Evolutionary conservation across 805 yeast species (phyloP), one percentile per base, ranked within the genome.

Genomic region (Spencermartinsiella europaea): DNA sequence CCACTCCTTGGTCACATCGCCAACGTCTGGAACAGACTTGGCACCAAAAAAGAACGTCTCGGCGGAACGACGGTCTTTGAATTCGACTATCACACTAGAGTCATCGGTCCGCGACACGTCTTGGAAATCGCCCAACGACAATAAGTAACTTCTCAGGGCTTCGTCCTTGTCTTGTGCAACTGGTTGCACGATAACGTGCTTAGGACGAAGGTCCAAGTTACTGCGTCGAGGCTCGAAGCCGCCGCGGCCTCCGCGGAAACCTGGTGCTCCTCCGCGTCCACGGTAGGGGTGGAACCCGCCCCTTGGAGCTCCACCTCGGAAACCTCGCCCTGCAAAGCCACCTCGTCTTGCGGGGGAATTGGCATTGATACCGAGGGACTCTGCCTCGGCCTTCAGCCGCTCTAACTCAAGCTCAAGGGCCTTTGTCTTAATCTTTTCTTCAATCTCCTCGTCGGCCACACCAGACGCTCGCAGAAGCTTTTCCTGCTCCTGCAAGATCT

Each of bases 141-240:
- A 56, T 14, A 70, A 53, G 38, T 56, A 53, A 15, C 59, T 51
- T 28, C 63, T 51, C 20, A 69, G 53, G 8, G 59, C 54, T 47
- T 68, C 74, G 42, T 65, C 66, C 28, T 53, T 54, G 15, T 57
- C 62, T 14, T 52, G 50, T 1, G 60, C 37, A 2, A 69, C 53
- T 4, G 69, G 68, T 4, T 42, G 37, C 5, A 71, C 58, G n/a
- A 52, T 42, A 3, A 70, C 66, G 22, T 56, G 50, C 46, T 62
- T 66, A 5, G 74, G 70, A 12, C 74, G 60, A 28, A 67, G 53
- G 49, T 70, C 74, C 16, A 70, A 55, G 28, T 51, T 60, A 17
- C 56, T 57, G 15, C 62, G 47, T 10, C 53, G 40, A 2, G 57
- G 56, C 14, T 63, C 61, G n/a, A 61, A 57, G 4, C 58, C 57